A percentile compares a stretch with the other conserved stretches of the same genome.
These are phyloP conservation scores for Notholithocarpus densiflorus DNA, from an alignment of 306 rosid genomes.

Conservation along the genomic window DNA sequence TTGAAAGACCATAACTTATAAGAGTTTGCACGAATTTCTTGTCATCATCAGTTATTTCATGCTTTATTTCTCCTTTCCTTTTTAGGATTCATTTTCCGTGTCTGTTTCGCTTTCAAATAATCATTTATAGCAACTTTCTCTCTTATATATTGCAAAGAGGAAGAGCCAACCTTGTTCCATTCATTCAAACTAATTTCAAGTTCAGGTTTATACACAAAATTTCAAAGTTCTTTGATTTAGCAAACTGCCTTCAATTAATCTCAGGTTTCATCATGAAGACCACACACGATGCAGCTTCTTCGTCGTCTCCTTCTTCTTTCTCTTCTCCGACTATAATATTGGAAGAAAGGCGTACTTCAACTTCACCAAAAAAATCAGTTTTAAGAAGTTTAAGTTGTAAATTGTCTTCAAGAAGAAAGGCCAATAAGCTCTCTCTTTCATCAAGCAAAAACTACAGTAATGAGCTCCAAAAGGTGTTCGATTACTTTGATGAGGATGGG, in stretches of 20 bases:
- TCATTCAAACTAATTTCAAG: background rate
- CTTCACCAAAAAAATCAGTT: background rate
- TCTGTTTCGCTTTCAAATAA: too few relatives aligned
- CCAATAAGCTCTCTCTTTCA: background rate
- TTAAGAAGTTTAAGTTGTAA: background rate
- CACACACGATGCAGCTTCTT: background rate
- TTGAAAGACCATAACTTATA: too few relatives aligned
- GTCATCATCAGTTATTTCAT: too few relatives aligned
- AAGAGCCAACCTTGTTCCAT: background rate
- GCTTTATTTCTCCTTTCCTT: too few relatives aligned
- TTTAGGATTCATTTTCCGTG: too few relatives aligned
- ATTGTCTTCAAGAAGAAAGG: background rate
- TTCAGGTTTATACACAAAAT: background rate
- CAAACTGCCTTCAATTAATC: too few relatives aligned
- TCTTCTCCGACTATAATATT: background rate
- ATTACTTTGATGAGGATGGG: conserved; percentile 29
- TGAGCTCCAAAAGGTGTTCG: conserved; percentile 17
- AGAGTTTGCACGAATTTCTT: too few relatives aligned
- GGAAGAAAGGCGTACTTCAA: background rate
- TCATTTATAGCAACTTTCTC: background rate
- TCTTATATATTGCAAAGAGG: too few relatives aligned
- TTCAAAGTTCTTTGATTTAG: too few relatives aligned
- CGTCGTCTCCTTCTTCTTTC: background rate
- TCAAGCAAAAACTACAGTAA: background rate
- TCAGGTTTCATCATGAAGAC: background rate